Evolutionary conservation across 176 grass and related monocot species (phyloP), one percentile per base, ranked within the genome.

Genomic region (Oryza brachyantha): DNA sequence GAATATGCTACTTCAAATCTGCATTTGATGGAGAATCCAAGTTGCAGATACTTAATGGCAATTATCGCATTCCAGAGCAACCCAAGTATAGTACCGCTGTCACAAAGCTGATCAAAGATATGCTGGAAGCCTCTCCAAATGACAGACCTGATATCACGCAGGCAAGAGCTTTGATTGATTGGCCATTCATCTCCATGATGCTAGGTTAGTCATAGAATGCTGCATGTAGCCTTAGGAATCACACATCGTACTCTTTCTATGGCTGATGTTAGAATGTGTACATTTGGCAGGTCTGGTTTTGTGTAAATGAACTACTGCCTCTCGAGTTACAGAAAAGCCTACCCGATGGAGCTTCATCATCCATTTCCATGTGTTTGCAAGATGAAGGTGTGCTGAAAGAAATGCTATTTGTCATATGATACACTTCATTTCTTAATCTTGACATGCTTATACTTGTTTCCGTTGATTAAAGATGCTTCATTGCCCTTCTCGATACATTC

Each of bases 1-100:
- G 93, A 86, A 88, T 96, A 62, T 96, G 93, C 83, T 96, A 93
- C 69, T 81, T 93, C 61, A 96, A 93, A 85, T 90, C 82, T 21
- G 90, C 93, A 74, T 96, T 96, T 84, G 93, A 96, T 63, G 93
- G 93, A 62, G 90, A 96, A 75, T 96, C 93, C 77, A 93, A 96
- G 87, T 78, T 96, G 73, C 93, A 96, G 73, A 83, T 96, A 46
- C 85, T 96, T 29, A 96, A 96, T 81, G 90, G 93, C 52, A 96
- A 96, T 75, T 96, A 96, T 81, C 84, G 77, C 40, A 93, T 96
- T 64, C 90, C 85, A 38, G 93, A 93, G 60, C 77, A 90, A 79
- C 90, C 93, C 4, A 90, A 88, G 76, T 96, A 93, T 52, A 84
- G 79, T 35, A 37, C 37, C 7, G 71, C 67, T 24, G 43, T 96